Base-by-base conservation (phyloP, 352 stramenopile genomes). In the Phytophthora parvispora region DNA sequence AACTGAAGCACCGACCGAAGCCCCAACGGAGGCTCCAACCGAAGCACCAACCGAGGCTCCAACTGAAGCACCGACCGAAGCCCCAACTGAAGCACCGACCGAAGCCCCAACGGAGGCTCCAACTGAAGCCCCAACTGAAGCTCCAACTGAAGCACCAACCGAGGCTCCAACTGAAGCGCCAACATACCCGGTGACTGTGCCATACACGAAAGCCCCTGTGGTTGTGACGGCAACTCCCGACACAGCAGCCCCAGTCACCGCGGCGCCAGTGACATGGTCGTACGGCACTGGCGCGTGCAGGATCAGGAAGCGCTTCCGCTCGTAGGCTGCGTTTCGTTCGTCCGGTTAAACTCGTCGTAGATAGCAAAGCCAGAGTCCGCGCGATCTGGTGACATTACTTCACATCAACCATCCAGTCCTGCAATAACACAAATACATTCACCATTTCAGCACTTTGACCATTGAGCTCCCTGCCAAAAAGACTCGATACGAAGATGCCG, bases 301-400 rank as follows among this genome's bases (percentile, higher is more conserved):
- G 60, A 2, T 36, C 24, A 73, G 4, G 32, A 74, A 55, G 18
- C 58, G 56, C 31, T 24, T 74, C 4, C 66, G 66, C 6, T 48
- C 54, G 38, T 67, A 53, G 67, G 25, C 38, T 49, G 45, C 32
- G 31, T 4, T 6, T 47, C 50, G 50, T 63, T 49, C 32, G 52
- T 22, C 15, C 36, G n/a, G 48, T 38, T 60, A 5, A 60, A 42
- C 20, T 48, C n/a, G 4, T 32, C n/a, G 25, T 67, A 53, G 27
- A 34, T 48, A 51, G 24, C 52, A 60, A 34, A 49, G 3, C 12
- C 47, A 56, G 49, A 27, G 29, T 31, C 22, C 36, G 36, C 8
- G 27, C 18, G 1, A 28, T 43, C 42, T n/a, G n/a, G 6, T 31
- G 10, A 22, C 43, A 51, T 51, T 22, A 31, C 22, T 31, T 51